Percentiles rank a stretch among this genome's conserved stretches.
phyloP scores from a whole-genome alignment of 768 basidiomycete genomes.

The Peribolospora kevripleyi region DNA sequence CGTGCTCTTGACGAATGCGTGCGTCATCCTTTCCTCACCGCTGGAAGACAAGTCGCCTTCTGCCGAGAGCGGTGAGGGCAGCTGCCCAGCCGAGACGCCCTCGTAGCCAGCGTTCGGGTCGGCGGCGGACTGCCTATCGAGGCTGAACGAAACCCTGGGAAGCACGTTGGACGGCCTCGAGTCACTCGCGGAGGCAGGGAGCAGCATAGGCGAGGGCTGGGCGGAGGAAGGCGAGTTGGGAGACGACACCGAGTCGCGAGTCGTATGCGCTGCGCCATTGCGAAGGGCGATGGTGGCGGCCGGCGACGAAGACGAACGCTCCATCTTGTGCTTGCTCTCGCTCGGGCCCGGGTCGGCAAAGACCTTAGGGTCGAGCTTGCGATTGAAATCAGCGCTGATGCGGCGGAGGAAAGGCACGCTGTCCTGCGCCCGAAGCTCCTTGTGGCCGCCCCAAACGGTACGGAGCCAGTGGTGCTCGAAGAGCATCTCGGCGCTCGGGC shows the following conservation, averaged over 20 bases:
- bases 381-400: constrained; percentile 42
- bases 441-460: constrained; percentile 48
- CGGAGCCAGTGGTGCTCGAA: constrained; percentile 83
- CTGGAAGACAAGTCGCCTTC: constrained; percentile 10
- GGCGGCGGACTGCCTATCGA: no score
- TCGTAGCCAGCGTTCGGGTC: no score
- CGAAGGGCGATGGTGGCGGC: neutral
- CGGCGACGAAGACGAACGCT: constrained; percentile 1
- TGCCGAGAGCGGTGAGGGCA: constrained; percentile 17
- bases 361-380: no score
- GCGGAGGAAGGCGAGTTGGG: no score
- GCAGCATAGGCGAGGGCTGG: neutral
- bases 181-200: neutral
- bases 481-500: constrained; percentile 63
- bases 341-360: constrained; percentile 34
- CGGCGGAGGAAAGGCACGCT: constrained; percentile 85
- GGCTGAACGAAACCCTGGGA: neutral
- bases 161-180: neutral
- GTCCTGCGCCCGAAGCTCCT: constrained; percentile 73
- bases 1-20: constrained; percentile 72
- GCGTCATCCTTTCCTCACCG: constrained; percentile 22
- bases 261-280: no score
- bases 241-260: no score
- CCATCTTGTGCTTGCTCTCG: neutral
- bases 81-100: no score